Evolutionary conservation across 257 asterid genomes (phyloP).

Genomic region (Jasminum sambac): DNA sequence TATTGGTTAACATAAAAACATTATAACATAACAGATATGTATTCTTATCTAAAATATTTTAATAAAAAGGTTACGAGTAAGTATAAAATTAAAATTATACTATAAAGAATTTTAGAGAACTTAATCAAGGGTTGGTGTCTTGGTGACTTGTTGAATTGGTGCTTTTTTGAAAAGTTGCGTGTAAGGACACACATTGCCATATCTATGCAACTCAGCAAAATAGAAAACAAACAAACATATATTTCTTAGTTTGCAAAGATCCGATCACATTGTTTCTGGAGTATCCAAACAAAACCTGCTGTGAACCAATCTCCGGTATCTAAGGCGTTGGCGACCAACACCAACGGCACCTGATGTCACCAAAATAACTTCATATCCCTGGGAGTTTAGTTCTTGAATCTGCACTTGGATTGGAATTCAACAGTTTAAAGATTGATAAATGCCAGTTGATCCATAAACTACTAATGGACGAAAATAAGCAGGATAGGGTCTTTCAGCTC

Average conservation of each 20-base stretch:
- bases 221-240: neutral
- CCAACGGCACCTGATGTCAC: slow-evolving; percentile 99
- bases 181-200: too few relatives aligned
- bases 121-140: too few relatives aligned
- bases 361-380: slow-evolving; percentile 91
- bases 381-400: slow-evolving; percentile 85
- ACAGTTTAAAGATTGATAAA: slow-evolving; percentile 22
- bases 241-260: slow-evolving; percentile 4
- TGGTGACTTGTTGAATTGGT: too few relatives aligned
- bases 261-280: too few relatives aligned
- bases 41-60: too few relatives aligned
- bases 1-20: too few relatives aligned
- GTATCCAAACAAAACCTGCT: slow-evolving; percentile 63
- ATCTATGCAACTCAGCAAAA: neutral
- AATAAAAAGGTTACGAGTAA: too few relatives aligned
- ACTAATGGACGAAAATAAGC: neutral
- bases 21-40: too few relatives aligned
- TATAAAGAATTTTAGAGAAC: too few relatives aligned
- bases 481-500: slow-evolving; percentile 17
- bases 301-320: slow-evolving; percentile 67
- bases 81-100: too few relatives aligned
- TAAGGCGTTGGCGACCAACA: slow-evolving; percentile 91
- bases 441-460: slow-evolving; percentile 15
- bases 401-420: slow-evolving; percentile 42
- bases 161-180: too few relatives aligned